Evolutionary conservation across 345 rosid species (phyloP).

Genomic region (Anastatica hierochuntica): DNA sequence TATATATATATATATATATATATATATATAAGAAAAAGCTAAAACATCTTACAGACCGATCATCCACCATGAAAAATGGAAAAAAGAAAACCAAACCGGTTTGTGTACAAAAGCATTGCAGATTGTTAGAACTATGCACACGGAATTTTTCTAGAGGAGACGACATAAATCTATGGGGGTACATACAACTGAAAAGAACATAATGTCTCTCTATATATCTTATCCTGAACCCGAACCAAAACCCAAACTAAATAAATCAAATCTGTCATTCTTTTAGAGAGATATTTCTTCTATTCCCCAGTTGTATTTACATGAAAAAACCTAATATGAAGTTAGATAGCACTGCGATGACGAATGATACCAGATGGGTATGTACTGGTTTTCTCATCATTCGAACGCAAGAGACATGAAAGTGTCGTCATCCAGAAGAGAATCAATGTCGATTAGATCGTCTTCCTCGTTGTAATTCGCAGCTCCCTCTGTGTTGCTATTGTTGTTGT

Average conservation of each 20-base stretch:
- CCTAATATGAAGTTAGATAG: slow-evolving; percentile 17
- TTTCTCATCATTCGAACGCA: slow-evolving; percentile 41
- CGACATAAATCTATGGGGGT: slow-evolving; percentile 2
- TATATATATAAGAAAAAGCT: too few species aligned
- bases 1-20: too few species aligned
- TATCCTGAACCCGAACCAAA: too few species aligned
- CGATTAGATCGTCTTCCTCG: slow-evolving; percentile 39
- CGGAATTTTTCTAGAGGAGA: too few species aligned
- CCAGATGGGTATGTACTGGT: not conserved
- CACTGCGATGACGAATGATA: too few species aligned
- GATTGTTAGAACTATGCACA: too few species aligned
- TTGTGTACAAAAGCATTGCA: too few species aligned
- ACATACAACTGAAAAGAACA: slow-evolving; percentile 15
- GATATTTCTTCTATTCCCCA: slow-evolving; percentile 3
- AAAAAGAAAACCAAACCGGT: too few species aligned
- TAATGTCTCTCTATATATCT: not conserved
- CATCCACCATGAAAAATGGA: too few species aligned
- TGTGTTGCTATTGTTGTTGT: too few species aligned
- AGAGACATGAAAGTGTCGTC: slow-evolving; percentile 68
- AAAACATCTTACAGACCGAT: too few species aligned
- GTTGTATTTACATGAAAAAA: slow-evolving; percentile 18
- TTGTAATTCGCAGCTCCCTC: slow-evolving; percentile 22
- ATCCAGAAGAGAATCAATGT: slow-evolving; percentile 59
- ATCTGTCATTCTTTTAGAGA: slow-evolving; percentile 7
- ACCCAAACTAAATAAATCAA: slow-evolving; percentile 6